A percentile compares a stretch with the other conserved stretches of the same genome.
phyloP scores from a whole-genome alignment of 805 yeast genomes.

The Suhomyces prunicola region DNA sequence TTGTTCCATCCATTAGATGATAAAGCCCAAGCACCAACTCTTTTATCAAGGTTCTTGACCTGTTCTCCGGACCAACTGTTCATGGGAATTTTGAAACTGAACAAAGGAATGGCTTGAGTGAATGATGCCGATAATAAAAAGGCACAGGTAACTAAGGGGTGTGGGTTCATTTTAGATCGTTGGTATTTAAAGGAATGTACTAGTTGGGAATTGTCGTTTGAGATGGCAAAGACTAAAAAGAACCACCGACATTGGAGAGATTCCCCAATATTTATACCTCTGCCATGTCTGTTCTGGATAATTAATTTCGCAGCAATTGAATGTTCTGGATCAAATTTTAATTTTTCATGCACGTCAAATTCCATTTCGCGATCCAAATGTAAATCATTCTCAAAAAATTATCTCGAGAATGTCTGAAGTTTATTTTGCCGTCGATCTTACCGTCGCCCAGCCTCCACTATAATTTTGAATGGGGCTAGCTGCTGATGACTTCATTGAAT shows the following conservation, averaged over 20 bases:
- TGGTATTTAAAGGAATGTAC: constrained; percentile 1
- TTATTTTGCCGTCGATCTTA: not conserved
- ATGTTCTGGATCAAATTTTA: not conserved
- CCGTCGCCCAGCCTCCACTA: not conserved
- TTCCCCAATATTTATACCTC: not conserved
- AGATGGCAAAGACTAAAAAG: not conserved
- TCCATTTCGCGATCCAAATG: not conserved
- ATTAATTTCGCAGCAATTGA: not conserved
- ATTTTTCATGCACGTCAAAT: not conserved
- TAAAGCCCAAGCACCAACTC: not conserved
- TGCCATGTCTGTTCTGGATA: not conserved
- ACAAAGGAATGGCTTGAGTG: not conserved
- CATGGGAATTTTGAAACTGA: not conserved
- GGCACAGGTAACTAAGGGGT: not conserved
- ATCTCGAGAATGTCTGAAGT: not conserved
- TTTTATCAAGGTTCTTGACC: not conserved
- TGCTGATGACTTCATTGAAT: not conserved
- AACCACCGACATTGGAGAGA: not conserved
- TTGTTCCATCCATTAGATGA: constrained; percentile 1
- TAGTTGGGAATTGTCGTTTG: constrained; percentile 11
- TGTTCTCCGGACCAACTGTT: not conserved
- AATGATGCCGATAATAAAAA: not conserved
- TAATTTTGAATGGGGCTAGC: not conserved
- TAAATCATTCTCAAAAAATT: not conserved
- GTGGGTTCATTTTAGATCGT: constrained; percentile 3